Percentiles rank a stretch among this genome's conserved stretches.
Conservation (phyloP, 164 flowering plant genomes). For the Aristolochia californica region DNA sequence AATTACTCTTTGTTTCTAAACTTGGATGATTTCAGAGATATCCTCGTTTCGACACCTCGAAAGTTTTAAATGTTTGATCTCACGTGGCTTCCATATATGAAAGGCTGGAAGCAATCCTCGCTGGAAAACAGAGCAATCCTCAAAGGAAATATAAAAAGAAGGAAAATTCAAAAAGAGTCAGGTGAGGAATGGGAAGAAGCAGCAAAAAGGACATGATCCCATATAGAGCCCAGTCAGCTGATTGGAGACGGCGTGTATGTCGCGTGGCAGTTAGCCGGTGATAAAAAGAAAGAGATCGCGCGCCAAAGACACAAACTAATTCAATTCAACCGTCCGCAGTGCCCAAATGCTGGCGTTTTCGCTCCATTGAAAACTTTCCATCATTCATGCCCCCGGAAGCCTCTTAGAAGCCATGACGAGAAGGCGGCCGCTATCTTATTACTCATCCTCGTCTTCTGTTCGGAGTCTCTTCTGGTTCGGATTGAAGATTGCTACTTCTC, state of each 20-base stretch:
- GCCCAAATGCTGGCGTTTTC: background rate
- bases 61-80: too few species aligned
- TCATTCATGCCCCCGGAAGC: background rate
- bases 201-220: too few species aligned
- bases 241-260: background rate
- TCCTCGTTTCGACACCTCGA: too few species aligned
- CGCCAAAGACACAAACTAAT: background rate
- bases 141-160: too few species aligned
- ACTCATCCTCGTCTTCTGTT: background rate
- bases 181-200: too few species aligned
- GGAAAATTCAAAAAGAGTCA: too few species aligned
- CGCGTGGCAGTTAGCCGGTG: background rate
- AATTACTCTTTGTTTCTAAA: too few species aligned
- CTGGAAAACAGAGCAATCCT: too few species aligned
- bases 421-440: background rate
- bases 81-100: too few species aligned
- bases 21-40: too few species aligned
- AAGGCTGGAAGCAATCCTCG: too few species aligned
- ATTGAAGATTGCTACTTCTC: constrained; percentile 36
- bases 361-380: background rate
- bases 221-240: too few species aligned
- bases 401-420: constrained; percentile 1
- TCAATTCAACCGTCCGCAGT: background rate
- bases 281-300: background rate
- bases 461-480: constrained; percentile 5